These are phyloP conservation scores for Cyclanthera cordifolia DNA, from an alignment of 306 rosid species.

Conservation along the genomic window DNA sequence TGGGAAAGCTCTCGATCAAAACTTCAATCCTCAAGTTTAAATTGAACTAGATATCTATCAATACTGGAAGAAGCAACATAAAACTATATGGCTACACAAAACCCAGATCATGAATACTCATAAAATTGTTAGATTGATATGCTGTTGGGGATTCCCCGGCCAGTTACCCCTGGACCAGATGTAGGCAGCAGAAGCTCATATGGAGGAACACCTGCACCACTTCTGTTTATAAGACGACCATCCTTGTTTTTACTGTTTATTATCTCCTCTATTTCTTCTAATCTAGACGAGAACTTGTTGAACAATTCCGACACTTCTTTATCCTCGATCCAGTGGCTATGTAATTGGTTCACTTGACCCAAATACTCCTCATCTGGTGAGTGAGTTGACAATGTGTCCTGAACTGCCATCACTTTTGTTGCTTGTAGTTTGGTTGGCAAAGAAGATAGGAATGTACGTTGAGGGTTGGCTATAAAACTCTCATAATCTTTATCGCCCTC, in stretches of 20 bases:
- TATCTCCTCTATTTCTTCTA: constrained; percentile 54
- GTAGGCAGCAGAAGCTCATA: constrained; percentile 69
- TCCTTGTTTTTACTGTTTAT: constrained; percentile 59
- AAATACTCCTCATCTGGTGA: constrained; percentile 94
- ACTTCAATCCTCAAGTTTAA: background rate
- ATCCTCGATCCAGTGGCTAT: constrained; percentile 59
- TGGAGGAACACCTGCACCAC: constrained; percentile 87
- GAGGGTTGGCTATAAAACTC: constrained; percentile 59
- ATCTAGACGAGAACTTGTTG: constrained; percentile 39
- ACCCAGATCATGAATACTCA: background rate
- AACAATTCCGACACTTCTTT: constrained; percentile 32
- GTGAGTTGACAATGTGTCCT: constrained; percentile 45
- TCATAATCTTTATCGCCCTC: constrained; percentile 49
- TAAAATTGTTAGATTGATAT: constrained; percentile 48
- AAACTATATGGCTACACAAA: background rate
- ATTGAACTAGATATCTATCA: background rate
- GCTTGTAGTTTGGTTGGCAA: constrained; percentile 95
- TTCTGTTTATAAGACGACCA: constrained; percentile 46
- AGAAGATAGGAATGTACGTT: constrained; percentile 55
- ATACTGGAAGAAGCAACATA: background rate
- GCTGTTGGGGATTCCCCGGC: constrained; percentile 88
- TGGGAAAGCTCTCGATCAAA: no score
- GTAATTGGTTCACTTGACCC: constrained; percentile 56
- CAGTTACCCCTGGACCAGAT: constrained; percentile 85
- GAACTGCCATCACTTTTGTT: constrained; percentile 97